Base-by-base conservation (phyloP, 2,329 filamentous ascomycete genomes). In the Penicillium sp. region DNA sequence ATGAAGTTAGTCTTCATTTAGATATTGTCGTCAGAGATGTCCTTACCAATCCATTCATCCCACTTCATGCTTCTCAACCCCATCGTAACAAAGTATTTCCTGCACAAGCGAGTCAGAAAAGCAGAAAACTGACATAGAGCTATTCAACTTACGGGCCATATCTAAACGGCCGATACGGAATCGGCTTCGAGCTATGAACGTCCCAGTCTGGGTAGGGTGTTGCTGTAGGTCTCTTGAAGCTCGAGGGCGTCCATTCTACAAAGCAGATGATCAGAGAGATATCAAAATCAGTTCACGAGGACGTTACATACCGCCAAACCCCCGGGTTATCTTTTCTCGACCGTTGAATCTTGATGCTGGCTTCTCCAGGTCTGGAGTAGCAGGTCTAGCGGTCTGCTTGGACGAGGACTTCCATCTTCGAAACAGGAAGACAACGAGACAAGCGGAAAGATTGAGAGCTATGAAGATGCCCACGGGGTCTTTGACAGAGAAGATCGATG, bases 81-180 rank as follows among this genome's bases (percentile, higher is more conserved):
- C 88, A 93, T 91, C 1, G 88, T 93, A 61, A 91, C 84, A 71
- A 90, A 85, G 75, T 93, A 92, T 64, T 88, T 90, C 8, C 77
- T 80, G 53, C 35, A 37, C 8, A 42, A 24, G 30, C 22, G 12
- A 26, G 12, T 61, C 9, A 64, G 35, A 19, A 26, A 15, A 0
- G 37, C 2, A 24, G 24, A 28, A 26, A 8, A 22, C 3, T 30
- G 5, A 1, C 40, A 51, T 56, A 63, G 54, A 7, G 1, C 8
- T 22, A 10, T 42, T 24, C 19, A 13, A 77, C 76, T 74, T 73
- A 80, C 74, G 90, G 90, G 0, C 91, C 91, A 73, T 92, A 86
- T 68, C 89, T 86, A 75, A 94, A 94, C 0, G 91, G 90, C 6
- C 91, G 85, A 77, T 94, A 94, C 0, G 90, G 89, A 0, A 92